Evolutionary conservation across 2,329 filamentous ascomycete genomes (phyloP), one percentile per base, ranked within the genome.

Genomic region (Fusarium sp.): DNA sequence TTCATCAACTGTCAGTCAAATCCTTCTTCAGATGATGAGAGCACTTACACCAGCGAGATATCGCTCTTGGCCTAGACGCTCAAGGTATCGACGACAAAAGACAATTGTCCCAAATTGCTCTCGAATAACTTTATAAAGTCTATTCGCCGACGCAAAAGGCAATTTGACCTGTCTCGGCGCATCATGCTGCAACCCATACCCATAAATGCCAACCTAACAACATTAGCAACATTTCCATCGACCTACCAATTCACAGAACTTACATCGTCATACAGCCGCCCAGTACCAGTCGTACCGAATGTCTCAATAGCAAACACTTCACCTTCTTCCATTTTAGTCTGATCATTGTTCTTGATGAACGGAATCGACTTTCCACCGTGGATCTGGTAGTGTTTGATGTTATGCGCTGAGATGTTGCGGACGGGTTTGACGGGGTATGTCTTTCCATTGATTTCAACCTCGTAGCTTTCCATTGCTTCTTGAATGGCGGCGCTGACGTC

Each of bases 261-360:
- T 81, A 93, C 92, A 82, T 96, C 93, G 75, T 97, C 93, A 71
- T 88, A 85, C 45, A 95, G 90, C 77, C 91, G 91, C 68, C 94
- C 94, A 76, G 92, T 93, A 64, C 94, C 95, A 15, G 94, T 97
- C 77, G 90, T 95, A 38, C 94, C 94, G 79, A 97, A 97, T 0
- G 94, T 97, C 83, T 97, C 94, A 73, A 97, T 97, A 66, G 94
- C 94, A 80, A 95, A 97, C 20, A 93, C 89, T 75, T 97, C 94
- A 38, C 94, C 94, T 81, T 97, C 94, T 82, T 97, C 94, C 94
- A 97, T 97, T 86, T 97, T 97, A 41, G 93, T 96, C 78, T 91
- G 89, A 75, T 96, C 92, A 53, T 86, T 86, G 63, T 90, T 90
- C 84, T 95, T 97, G 73, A 97, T 92, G 75, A 97, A 97, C 0